Base-by-base conservation (phyloP, 306 rosid genomes). In the Aeschynomene evenia region DNA sequence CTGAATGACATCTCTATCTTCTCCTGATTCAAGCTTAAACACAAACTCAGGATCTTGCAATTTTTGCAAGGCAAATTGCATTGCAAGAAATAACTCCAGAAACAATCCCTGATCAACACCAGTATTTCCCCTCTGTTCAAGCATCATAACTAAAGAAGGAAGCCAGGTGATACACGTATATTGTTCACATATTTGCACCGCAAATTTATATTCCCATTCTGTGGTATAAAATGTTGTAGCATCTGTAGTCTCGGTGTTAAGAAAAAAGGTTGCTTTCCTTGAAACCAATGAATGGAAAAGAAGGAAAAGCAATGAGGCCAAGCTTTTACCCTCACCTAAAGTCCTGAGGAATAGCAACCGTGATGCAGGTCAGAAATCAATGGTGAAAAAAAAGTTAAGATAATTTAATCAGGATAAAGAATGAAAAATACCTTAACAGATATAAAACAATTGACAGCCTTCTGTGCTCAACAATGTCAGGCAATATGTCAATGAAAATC, bases 201-300 rank as follows among this genome's bases (percentile, higher is more conserved):
- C 94, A 75, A 88, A 85, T 51, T 60, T 81, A 79, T 83, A 93
- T 82, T 93, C 98, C 98, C 97, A 88, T 81, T 88, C 96, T 67
- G 67, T 65, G 9, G 72, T 54, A 67, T 75, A 73, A 63, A 81
- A 59, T 28, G 72, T 49, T 70, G 79, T 83, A 54, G 76, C 72
- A 73, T 85, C 91, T 28, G 81, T 22, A 48, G 76, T 68, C 50
- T 68, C 56, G 40, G 54, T 56, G 68, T 58, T 49, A 50, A 77
- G 72, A 71, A 70, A 68, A 39, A 53, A 43, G 77, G 64, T n/a
- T 53, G 80, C 79, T 58, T 82, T 85, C 80, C 86, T 88, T 63
- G 90, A 86, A 82, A 84, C 85, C 68, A 90, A 60, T 23, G 97
- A 93, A 45, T 63, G 78, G 79, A 93, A 86, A 53, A 93, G 93